Evolutionary conservation across 164 flowering plant species (phyloP).

Genomic region (Echeveria elegans): DNA sequence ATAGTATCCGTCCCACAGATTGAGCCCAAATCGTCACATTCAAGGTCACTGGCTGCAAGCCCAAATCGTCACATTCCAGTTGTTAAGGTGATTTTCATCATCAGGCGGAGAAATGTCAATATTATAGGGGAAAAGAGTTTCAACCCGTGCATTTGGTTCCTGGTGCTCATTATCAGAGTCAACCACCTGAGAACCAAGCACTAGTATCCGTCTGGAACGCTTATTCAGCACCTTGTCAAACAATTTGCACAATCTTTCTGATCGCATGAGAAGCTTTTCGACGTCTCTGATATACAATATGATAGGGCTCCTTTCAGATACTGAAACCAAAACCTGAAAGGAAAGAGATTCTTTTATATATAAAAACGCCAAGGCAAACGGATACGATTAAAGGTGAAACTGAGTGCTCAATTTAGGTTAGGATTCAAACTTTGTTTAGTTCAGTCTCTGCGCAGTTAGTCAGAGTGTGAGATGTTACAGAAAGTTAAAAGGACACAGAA

Average conservation of each 20-base stretch:
- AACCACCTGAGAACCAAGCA: constrained; percentile 32
- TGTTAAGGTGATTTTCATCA: constrained; percentile 30
- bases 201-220: constrained; percentile 28
- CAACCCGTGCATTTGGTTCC: constrained; percentile 29
- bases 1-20: too few species aligned
- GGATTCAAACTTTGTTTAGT: too few species aligned
- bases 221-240: constrained; percentile 27
- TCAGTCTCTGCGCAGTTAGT: too few species aligned
- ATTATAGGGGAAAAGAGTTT: constrained; percentile 32
- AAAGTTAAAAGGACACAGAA: too few species aligned
- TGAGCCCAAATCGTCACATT: too few species aligned
- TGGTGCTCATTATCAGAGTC: constrained; percentile 22
- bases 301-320: constrained; percentile 26
- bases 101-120: constrained; percentile 34
- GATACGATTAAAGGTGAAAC: too few species aligned
- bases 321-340: constrained; percentile 31
- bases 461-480: too few species aligned
- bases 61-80: too few species aligned
- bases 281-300: constrained; percentile 38
- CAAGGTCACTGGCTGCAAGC: too few species aligned
- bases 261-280: constrained; percentile 29
- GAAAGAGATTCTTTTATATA: background rate
- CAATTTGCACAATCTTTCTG: constrained; percentile 28
- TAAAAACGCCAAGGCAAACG: too few species aligned
- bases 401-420: too few species aligned